These are phyloP conservation scores for Xylariaceae sp. DNA, from an alignment of 2,329 filamentous ascomycete genomes.

Conservation along the genomic window DNA sequence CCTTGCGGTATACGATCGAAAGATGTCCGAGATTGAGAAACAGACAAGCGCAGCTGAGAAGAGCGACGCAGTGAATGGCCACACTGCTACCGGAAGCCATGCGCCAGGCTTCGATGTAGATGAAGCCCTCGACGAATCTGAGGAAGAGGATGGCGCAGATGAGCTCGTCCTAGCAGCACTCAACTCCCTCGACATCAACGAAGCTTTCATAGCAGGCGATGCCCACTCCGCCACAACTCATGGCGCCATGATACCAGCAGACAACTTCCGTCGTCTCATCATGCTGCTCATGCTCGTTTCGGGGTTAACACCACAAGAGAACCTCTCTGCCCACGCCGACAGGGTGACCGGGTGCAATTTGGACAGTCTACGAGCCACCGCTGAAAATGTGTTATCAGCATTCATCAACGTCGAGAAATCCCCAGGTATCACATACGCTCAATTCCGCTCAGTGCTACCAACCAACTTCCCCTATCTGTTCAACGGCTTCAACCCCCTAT, in stretches of 20 bases:
- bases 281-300: conserved; percentile 68
- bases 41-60: conserved; percentile 15
- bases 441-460: conserved; percentile 60
- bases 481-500: conserved; percentile 63
- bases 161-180: conserved; percentile 67
- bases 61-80: background rate
- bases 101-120: conserved; percentile 46
- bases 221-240: conserved; percentile 46
- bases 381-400: conserved; percentile 62
- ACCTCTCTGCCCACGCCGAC: conserved; percentile 57
- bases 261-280: conserved; percentile 68
- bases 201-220: conserved; percentile 56
- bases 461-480: conserved; percentile 65
- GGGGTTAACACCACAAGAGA: conserved; percentile 63
- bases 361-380: conserved; percentile 56
- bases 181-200: conserved; percentile 63
- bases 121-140: conserved; percentile 40
- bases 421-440: conserved; percentile 60
- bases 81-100: conserved; percentile 14
- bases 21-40: conserved; percentile 37
- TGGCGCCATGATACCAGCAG: conserved; percentile 68
- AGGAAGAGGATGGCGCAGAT: conserved; percentile 45
- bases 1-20: conserved; percentile 68
- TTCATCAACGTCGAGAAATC: conserved; percentile 65
- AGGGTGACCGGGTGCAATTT: conserved; percentile 56